Base-by-base conservation (phyloP, 192 early-diverging fungal species). In the Coemansia guatemalensis region DNA sequence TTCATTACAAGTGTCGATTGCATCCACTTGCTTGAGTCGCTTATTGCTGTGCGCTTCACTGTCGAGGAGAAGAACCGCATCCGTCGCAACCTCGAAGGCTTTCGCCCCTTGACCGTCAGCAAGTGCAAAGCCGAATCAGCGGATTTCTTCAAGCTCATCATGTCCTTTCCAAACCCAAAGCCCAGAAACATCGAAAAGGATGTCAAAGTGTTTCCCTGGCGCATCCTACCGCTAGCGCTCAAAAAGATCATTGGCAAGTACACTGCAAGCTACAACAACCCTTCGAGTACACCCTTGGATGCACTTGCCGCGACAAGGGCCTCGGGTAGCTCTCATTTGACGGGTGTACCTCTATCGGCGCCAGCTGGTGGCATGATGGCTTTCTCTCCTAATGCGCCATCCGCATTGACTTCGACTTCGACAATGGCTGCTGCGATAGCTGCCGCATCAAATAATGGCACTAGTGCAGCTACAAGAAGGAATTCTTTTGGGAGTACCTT, bases 151-250 rank as follows among this genome's bases (percentile, higher is more conserved):
- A 88, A 85, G 69, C 69, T 87, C 62, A 90, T 94, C 68, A 94
- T 94, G 92, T 79, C 82, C 17, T 94, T 89, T 62, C 86, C 87
- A 0, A 87, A 90, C 64, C 90, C 92, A 35, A 90, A 88, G 68
- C 92, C 92, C 20, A 80, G 92, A 33, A 92, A 92, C 81, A 92
- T 91, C 60, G 90, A 91, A 78, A 94, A 94, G 73, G 90, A 94
- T 57, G 86, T 94, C 80, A 94, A 94, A 66, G 90, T 94, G 4
- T 94, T 90, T 74, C 81, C 86, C 6, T 94, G 92, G 92, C 84
- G 84, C 50, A 83, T 84, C 1, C 65, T 94, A n/a, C 72, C 85
- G 7, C 67, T 82, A 26, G 90, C 89, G 0, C 76, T 92, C 44
- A 84, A 87, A 48, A 94, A 94, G 64, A 92, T 94, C 58, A 87